A percentile compares a stretch with the other conserved stretches of the same genome.
Conservation (phyloP, 495 filamentous ascomycete genomes). For the Penicillium simplicissimum region DNA sequence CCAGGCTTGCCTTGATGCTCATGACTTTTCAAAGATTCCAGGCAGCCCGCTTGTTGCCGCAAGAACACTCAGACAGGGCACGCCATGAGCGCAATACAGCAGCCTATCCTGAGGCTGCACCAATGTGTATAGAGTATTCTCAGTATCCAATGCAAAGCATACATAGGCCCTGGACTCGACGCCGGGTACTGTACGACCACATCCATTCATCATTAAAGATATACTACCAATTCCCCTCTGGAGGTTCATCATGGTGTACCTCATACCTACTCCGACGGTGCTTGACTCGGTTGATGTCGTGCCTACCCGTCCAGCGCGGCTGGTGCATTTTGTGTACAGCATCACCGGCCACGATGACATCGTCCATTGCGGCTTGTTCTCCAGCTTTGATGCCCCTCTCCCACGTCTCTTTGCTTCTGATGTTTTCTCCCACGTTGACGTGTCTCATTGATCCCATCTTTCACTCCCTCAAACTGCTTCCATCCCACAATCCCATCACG, state of each 20-base stretch:
- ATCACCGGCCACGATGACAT: neutral
- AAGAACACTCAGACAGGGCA: conserved; percentile 4
- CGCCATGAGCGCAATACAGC: neutral
- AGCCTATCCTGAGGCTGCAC: no score
- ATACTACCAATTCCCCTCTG: no score
- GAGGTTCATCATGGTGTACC: neutral
- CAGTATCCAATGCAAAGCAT: no score
- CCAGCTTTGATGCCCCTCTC: neutral
- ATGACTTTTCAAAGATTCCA: conserved; percentile 50
- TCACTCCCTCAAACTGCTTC: neutral
- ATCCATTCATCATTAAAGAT: neutral
- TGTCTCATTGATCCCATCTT: neutral
- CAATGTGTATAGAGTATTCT: no score
- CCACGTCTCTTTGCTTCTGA: neutral
- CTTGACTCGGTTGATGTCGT: no score
- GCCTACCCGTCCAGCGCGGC: no score
- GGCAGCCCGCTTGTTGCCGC: conserved; percentile 35
- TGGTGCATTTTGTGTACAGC: neutral
- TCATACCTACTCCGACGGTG: no score
- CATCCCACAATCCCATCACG: neutral
- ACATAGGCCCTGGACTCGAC: neutral
- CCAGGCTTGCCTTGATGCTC: conserved; percentile 64
- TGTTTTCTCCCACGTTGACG: neutral
- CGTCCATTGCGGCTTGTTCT: neutral
- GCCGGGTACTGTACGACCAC: neutral